phyloP scores from a whole-genome alignment of 805 yeast species.

The Cyberlindnera amylophila region DNA sequence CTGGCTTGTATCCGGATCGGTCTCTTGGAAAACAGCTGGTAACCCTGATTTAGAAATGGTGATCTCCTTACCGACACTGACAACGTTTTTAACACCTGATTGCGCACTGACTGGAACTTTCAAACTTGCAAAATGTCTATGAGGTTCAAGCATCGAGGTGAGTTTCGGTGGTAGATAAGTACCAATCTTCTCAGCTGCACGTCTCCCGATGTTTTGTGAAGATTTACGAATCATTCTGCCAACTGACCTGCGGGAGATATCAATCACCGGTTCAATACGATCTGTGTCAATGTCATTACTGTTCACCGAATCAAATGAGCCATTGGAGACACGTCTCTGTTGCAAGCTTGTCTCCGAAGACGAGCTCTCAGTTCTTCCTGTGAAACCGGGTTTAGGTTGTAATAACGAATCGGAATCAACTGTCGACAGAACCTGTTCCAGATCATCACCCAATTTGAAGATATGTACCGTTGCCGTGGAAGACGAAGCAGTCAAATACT shows the following conservation, averaged over 20 bases:
- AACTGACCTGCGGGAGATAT: conserved; percentile 64
- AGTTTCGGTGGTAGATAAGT: conserved; percentile 80
- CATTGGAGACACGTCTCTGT: conserved; percentile 23
- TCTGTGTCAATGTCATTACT: conserved; percentile 19
- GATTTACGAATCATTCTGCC: conserved; percentile 74
- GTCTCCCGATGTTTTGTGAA: conserved; percentile 71
- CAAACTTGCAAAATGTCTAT: conserved; percentile 86
- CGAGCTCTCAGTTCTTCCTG: conserved; percentile 19
- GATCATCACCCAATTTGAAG: conserved; percentile 55
- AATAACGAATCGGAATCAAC: conserved; percentile 5
- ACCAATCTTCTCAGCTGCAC: conserved; percentile 85
- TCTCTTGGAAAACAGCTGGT: conserved; percentile 21
- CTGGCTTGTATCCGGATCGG: background rate
- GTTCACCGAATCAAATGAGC: conserved; percentile 26
- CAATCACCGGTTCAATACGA: conserved; percentile 58
- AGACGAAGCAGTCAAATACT: conserved; percentile 75
- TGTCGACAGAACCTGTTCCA: conserved; percentile 4
- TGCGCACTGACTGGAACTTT: conserved; percentile 67
- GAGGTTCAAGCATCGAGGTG: conserved; percentile 81
- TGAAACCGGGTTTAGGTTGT: conserved; percentile 12
- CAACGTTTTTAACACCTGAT: conserved; percentile 42
- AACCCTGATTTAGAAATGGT: conserved; percentile 22
- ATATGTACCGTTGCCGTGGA: conserved; percentile 92
- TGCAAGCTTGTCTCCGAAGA: conserved; percentile 18
- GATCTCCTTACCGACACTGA: conserved; percentile 40